These are phyloP conservation scores for Eucalyptus pauciflora DNA, from an alignment of 345 rosid species.

Conservation along the genomic window DNA sequence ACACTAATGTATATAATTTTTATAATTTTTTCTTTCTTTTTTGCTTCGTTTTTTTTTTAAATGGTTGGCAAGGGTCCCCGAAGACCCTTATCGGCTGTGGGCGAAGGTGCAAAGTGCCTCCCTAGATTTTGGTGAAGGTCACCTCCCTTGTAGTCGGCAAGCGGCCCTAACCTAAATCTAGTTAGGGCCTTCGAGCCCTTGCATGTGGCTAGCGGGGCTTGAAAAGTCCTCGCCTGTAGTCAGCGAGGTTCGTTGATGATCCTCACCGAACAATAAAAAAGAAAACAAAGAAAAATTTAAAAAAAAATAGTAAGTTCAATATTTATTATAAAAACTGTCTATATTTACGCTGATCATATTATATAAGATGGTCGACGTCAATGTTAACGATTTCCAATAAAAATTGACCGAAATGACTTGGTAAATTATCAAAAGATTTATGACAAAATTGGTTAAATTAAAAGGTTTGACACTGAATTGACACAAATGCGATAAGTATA, in stretches of 20 bases:
- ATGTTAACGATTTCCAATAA: accelerated
- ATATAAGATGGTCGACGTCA: accelerated
- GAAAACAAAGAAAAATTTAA: too few relatives aligned
- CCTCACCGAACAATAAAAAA: too few relatives aligned
- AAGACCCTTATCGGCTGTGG: accelerated
- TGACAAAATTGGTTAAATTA: too few relatives aligned
- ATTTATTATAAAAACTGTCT: too few relatives aligned
- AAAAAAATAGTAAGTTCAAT: too few relatives aligned
- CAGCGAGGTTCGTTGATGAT: accelerated
- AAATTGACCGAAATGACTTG: accelerated
- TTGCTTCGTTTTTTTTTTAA: too few relatives aligned
- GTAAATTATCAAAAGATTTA: too few relatives aligned
- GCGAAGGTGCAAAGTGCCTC: neutral
- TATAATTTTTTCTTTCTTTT: too few relatives aligned
- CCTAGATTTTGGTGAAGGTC: accelerated
- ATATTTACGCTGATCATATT: accelerated
- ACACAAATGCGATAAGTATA: too few relatives aligned
- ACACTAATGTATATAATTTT: neutral
- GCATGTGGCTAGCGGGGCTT: neutral
- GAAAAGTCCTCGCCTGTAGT: accelerated
- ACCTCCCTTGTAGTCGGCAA: accelerated
- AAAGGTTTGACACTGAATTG: accelerated
- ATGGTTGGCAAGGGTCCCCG: accelerated
- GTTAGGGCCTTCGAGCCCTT: too few relatives aligned
- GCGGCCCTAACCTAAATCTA: too few relatives aligned